Base-by-base conservation (phyloP, 495 filamentous ascomycete genomes). In the Jackrogersella multiformis region DNA sequence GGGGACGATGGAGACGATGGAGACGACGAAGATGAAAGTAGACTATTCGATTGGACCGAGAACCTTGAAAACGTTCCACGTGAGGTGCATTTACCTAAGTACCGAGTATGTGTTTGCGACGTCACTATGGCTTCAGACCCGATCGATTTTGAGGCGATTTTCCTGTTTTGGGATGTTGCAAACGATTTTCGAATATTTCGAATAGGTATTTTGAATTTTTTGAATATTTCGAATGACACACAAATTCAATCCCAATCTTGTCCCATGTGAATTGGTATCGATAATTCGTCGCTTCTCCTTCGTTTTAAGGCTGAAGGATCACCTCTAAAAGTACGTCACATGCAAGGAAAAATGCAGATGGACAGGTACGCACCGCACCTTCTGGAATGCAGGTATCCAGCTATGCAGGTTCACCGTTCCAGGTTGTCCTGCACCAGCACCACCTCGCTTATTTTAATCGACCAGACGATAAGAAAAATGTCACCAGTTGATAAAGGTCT, bases 291-390 rank as follows among this genome's bases (percentile, higher is more conserved):
- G 15, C 6, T 36, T n/a, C n/a, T n/a, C n/a, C n/a, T n/a, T n/a
- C n/a, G n/a, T 30, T 30, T 41, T 64, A 69, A 61, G 66, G 66
- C 66, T 64, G 66, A 69, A 69, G 66, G 66, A 69, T 69, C 41
- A 9, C 41, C n/a, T 8, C 9, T n/a, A 24, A 20, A 21, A 8
- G 28, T 60, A 26, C 56, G 49, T 64, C 60, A 69, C 60, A 59
- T 69, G 66, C 66, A 69, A 68, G 58, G 35, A 56, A 55, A 51
- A 24, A 44, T 61, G 54, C 52, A 49, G 36, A 46, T 63, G 46
- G 41, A 24, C 41, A 70, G 67, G 67, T 52, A 65, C 44, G 67
- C 45, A 65, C 44, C 60, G 59, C 60, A 64, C 48, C 60, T 64
- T 69, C 60, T 64, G 46, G 61, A 64, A 64, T 69, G 56, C 49